A percentile compares a stretch with the other conserved stretches of the same genome.
Conservation (phyloP, 2,329 filamentous ascomycete genomes). For the Hypomyces perniciosus region DNA sequence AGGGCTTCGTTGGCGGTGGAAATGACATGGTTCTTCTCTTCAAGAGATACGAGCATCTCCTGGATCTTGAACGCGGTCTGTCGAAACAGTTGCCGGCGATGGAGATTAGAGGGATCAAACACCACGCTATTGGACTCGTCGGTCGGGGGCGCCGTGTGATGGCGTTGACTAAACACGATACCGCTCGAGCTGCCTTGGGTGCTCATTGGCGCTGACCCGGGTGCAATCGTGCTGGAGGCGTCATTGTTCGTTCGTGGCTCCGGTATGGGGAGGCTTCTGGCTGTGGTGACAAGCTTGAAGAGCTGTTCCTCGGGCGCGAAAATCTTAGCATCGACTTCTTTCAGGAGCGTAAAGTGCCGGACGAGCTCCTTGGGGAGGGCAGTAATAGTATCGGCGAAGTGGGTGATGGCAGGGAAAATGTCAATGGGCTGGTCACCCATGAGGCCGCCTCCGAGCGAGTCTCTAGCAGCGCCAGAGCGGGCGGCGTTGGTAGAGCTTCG, state of each 20-base stretch:
- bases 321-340: conserved; percentile 96
- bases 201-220: conserved; percentile 43
- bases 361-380: conserved; percentile 93
- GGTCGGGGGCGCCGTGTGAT: conserved; percentile 33
- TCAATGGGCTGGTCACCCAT: conserved; percentile 55
- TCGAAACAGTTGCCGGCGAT: conserved; percentile 68
- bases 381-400: conserved; percentile 87
- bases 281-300: conserved; percentile 64
- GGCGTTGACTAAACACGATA: conserved; percentile 30
- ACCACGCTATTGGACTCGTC: conserved; percentile 40
- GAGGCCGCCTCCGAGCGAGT: conserved; percentile 38
- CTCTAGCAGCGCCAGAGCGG: conserved; percentile 38
- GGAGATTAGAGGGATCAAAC: conserved; percentile 53
- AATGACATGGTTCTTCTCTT: conserved; percentile 97
- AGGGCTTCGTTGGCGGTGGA: conserved; percentile 87
- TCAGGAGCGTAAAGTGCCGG: conserved; percentile 89
- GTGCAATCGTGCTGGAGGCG: conserved; percentile 35
- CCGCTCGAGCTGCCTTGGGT: conserved; percentile 44
- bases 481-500: conserved; percentile 45
- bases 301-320: conserved; percentile 81
- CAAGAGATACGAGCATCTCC: conserved; percentile 81
- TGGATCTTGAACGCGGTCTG: conserved; percentile 72
- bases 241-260: conserved; percentile 41
- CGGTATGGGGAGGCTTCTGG: conserved; percentile 46
- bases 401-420: conserved; percentile 60